Evolutionary conservation across 805 yeast genomes (phyloP).

Genomic region (Yarrowia keelungensis): DNA sequence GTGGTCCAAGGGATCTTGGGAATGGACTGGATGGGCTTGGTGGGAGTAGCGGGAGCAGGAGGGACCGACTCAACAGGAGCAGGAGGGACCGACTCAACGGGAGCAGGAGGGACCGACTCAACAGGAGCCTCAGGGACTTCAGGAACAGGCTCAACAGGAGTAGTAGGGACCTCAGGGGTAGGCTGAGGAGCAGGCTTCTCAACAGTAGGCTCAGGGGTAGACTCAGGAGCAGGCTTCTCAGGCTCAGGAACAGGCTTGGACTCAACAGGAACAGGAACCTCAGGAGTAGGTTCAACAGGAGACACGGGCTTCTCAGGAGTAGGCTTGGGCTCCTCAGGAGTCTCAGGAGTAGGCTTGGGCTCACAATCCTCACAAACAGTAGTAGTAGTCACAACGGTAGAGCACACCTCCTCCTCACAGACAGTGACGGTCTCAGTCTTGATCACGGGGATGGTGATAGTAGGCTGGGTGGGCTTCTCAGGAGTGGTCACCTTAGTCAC

Average conservation of each 20-base stretch:
- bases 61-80: not conserved
- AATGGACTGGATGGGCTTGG: not conserved
- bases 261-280: not conserved
- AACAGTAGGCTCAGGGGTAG: not conserved
- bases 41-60: no score
- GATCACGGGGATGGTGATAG: slow-evolving; percentile 2
- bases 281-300: not conserved
- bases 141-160: not conserved
- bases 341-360: not conserved
- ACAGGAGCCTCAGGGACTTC: not conserved
- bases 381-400: not conserved
- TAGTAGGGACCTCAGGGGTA: not conserved
- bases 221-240: not conserved
- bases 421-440: not conserved
- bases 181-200: not conserved
- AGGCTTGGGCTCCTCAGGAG: slow-evolving; percentile 15
- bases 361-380: slow-evolving; percentile 4
- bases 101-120: not conserved
- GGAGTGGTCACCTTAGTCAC: not conserved
- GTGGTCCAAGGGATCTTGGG: not conserved
- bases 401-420: slow-evolving; percentile 8
- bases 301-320: not conserved
- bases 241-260: slow-evolving; percentile 2
- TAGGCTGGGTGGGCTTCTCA: not conserved
- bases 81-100: not conserved